Conservation (phyloP, 371 early-diverging fungal genomes). For the Blakeslea trispora region DNA sequence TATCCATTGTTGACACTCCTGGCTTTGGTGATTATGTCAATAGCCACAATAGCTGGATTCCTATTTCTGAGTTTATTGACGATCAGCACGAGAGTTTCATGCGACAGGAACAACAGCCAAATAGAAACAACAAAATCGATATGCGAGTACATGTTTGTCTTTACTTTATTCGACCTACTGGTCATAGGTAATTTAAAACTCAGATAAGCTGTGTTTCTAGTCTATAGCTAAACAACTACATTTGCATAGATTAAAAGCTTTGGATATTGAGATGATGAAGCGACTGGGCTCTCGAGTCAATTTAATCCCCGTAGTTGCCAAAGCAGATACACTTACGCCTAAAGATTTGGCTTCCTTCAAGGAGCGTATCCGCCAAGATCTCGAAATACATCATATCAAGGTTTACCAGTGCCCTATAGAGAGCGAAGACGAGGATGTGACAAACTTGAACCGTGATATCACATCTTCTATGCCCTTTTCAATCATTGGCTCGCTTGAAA, state of each 20-base stretch:
- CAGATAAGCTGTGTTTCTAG: constrained; percentile 28
- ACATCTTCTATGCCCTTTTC: constrained; percentile 92
- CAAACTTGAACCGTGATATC: constrained; percentile 77
- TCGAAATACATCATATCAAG: constrained; percentile 72
- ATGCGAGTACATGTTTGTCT: constrained; percentile 87
- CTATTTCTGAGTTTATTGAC: constrained; percentile 82
- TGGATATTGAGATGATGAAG: constrained; percentile 93
- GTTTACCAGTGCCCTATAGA: constrained; percentile 80
- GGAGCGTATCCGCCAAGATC: constrained; percentile 71
- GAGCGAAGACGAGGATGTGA: constrained; percentile 81
- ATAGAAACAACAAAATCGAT: constrained; percentile 62
- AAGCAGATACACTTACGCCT: constrained; percentile 74
- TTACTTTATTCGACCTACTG: constrained; percentile 90
- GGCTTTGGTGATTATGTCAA: constrained; percentile 89
- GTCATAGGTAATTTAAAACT: constrained; percentile 67
- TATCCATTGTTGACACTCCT: constrained; percentile 89
- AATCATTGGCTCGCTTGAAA: constrained; percentile 87
- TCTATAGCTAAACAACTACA: too few relatives aligned
- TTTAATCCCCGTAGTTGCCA: constrained; percentile 83
- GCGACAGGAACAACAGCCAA: constrained; percentile 66
- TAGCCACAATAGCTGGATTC: constrained; percentile 70
- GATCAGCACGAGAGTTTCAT: constrained; percentile 93
- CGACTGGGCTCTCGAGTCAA: constrained; percentile 82
- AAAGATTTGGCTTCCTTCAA: constrained; percentile 81
- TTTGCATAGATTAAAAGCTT: constrained; percentile 83